Conservation (phyloP, 2,329 filamentous ascomycete species). For the Cercospora sp. region DNA sequence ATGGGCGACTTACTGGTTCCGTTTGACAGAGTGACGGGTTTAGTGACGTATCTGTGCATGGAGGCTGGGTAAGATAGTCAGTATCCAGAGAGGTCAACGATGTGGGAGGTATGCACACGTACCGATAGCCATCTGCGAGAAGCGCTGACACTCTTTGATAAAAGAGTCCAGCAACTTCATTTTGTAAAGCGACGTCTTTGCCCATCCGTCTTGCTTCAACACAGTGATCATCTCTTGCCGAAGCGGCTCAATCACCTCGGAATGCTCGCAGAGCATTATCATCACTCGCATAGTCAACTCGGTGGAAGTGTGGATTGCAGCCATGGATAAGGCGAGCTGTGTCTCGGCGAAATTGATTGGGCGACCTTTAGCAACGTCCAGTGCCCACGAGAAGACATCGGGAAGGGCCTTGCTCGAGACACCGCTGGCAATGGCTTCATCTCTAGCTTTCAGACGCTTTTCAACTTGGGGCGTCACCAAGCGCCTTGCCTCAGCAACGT, state of each 20-base stretch:
- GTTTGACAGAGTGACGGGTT: conserved; percentile 30
- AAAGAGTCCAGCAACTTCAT: conserved; percentile 37
- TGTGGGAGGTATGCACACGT: neutral
- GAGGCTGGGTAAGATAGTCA: neutral
- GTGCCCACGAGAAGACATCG: conserved; percentile 31
- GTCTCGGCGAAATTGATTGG: conserved; percentile 6
- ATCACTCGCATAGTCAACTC: conserved; percentile 29
- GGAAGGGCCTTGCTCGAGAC: neutral
- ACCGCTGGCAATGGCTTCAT: neutral
- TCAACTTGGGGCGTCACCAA: neutral
- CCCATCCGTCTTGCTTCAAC: conserved; percentile 30
- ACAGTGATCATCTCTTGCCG: conserved; percentile 29
- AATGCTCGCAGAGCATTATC: conserved; percentile 26
- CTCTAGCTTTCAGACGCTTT: neutral
- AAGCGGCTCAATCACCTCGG: conserved; percentile 31
- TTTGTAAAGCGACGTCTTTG: conserved; percentile 30
- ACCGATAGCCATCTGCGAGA: neutral
- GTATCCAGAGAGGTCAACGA: neutral
- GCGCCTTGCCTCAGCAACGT: neutral
- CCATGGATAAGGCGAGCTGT: conserved; percentile 20
- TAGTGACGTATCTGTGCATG: conserved; percentile 6
- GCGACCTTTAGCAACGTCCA: conserved; percentile 26
- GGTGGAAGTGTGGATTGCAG: conserved; percentile 21
- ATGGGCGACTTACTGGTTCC: conserved; percentile 22
- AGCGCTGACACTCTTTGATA: conserved; percentile 32